Percentiles rank a stretch among this genome's conserved stretches.
These are phyloP conservation scores for Solanum chacoense DNA, from an alignment of 305 asterid species.

Conservation along the genomic window DNA sequence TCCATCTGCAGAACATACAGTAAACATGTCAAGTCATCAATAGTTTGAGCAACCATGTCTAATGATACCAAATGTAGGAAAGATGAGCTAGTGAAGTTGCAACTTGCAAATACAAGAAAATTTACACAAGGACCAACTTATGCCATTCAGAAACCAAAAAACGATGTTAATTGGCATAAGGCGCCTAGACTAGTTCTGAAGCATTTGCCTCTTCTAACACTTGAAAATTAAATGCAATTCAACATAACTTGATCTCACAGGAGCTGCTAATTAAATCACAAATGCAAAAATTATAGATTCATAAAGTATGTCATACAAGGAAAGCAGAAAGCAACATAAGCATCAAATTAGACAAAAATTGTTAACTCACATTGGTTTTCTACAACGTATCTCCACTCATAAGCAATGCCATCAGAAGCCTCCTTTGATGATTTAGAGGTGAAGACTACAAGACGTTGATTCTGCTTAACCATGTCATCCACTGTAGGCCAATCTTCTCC, in stretches of 20 bases:
- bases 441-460: slow-evolving; percentile 69
- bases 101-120: background rate
- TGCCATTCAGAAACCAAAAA: background rate
- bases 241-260: background rate
- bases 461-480: slow-evolving; percentile 61
- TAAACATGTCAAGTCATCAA: background rate
- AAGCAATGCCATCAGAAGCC: slow-evolving; percentile 62
- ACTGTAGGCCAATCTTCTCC: slow-evolving; percentile 88
- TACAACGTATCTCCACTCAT: slow-evolving; percentile 76
- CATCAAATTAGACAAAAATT: background rate
- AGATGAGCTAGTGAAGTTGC: background rate
- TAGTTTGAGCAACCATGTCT: background rate
- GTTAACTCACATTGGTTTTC: slow-evolving; percentile 73
- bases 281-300: background rate
- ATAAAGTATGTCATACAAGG: background rate
- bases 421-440: slow-evolving; percentile 59
- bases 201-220: background rate
- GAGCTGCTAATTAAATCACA: background rate
- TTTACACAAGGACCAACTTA: background rate
- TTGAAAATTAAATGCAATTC: background rate
- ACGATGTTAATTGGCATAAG: background rate
- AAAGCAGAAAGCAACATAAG: background rate
- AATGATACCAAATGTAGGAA: background rate
- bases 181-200: background rate
- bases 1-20: slow-evolving; percentile 51